Evolutionary conservation across 2,329 filamentous ascomycete species (phyloP).

Genomic region (Celoporthe dispersa): DNA sequence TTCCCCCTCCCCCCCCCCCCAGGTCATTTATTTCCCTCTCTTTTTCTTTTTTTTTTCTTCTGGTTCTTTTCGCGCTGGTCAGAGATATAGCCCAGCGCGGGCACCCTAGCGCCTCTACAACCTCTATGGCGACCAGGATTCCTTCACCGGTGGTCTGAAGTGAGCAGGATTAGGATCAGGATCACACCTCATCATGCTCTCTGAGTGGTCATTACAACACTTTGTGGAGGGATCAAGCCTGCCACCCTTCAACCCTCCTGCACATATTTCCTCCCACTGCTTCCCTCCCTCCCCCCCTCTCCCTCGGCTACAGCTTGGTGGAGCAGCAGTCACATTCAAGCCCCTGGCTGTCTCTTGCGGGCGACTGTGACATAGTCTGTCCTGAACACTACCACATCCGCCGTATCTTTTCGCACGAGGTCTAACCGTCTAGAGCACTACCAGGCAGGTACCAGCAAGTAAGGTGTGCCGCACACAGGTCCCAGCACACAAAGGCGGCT

Average conservation of each 20-base stretch:
- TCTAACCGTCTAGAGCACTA: background rate
- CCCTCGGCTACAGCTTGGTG: constrained; percentile 4
- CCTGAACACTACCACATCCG: background rate
- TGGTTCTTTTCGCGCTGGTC: background rate
- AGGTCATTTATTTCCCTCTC: too few species aligned
- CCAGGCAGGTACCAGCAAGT: background rate
- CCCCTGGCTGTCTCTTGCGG: constrained; percentile 3
- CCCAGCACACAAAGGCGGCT: background rate
- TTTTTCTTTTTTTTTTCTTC: too few species aligned
- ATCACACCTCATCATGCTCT: constrained; percentile 1
- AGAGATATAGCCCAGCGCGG: background rate
- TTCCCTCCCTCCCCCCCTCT: too few species aligned
- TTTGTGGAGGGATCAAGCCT: constrained; percentile 1
- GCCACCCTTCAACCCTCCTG: background rate
- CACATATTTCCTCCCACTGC: background rate
- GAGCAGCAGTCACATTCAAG: background rate
- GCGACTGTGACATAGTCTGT: background rate
- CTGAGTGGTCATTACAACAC: background rate
- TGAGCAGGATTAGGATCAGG: background rate
- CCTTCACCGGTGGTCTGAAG: constrained; percentile 11
- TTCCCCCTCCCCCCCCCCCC: too few species aligned
- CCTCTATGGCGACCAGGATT: constrained; percentile 7
- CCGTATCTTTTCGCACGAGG: background rate
- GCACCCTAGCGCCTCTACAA: background rate
- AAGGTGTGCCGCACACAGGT: background rate